Conservation (phyloP, 2,329 filamentous ascomycete genomes). For the Colletotrichum siamense region DNA sequence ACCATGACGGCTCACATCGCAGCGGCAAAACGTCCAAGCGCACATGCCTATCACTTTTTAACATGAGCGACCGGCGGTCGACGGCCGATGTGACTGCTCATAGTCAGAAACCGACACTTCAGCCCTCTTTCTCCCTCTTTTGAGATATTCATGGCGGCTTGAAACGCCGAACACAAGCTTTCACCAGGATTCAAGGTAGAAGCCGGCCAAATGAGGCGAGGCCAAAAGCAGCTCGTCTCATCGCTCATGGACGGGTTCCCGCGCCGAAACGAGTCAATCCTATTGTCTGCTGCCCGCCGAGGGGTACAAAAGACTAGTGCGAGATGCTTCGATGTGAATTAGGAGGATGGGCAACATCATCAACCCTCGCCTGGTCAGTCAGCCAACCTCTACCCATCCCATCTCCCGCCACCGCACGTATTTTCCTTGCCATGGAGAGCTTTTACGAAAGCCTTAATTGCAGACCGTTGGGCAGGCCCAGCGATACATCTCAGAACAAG, state of each 20-base stretch:
- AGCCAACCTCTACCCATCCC: neutral
- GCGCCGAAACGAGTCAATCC: neutral
- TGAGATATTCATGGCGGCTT: neutral
- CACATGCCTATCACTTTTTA: neutral
- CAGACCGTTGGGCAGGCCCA: neutral
- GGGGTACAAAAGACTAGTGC: neutral
- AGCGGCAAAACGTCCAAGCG: neutral
- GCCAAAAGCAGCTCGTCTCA: neutral
- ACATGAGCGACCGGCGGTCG: neutral
- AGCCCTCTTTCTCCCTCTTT: neutral
- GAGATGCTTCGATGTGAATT: neutral
- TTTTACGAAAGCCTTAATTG: neutral
- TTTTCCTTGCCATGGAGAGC: neutral
- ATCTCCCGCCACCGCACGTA: neutral
- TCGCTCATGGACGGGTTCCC: neutral
- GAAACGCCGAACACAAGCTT: neutral
- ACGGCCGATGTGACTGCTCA: neutral
- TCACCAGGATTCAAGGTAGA: neutral
- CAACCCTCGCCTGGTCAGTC: neutral
- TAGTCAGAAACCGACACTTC: neutral
- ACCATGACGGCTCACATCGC: neutral
- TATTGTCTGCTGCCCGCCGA: neutral
- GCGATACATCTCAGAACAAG: neutral
- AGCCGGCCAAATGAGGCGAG: neutral
- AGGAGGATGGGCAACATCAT: neutral